Conservation (phyloP, 2,329 filamentous ascomycete genomes). For the Hypoxylon sp. region DNA sequence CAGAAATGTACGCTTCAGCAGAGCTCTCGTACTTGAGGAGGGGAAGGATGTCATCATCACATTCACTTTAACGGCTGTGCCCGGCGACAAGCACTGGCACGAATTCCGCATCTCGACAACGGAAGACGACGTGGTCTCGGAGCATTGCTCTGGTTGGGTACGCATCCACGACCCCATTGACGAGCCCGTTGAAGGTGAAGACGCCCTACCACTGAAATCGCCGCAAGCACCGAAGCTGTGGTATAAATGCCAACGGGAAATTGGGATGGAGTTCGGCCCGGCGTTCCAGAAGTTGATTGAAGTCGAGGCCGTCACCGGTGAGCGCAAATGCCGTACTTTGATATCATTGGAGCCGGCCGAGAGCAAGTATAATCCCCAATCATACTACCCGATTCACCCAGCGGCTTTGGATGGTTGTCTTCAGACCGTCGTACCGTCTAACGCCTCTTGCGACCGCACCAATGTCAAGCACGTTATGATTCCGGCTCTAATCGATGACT, state of each 20-base stretch:
- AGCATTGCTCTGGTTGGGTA: slow-evolving; percentile 47
- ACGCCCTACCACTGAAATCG: neutral
- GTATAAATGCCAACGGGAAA: slow-evolving; percentile 53
- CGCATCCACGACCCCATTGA: slow-evolving; percentile 41
- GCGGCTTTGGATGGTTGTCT: slow-evolving; percentile 46
- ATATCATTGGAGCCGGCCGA: slow-evolving; percentile 43
- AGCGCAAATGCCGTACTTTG: slow-evolving; percentile 26
- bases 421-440: slow-evolving; percentile 38
- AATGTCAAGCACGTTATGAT: slow-evolving; percentile 34
- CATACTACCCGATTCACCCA: slow-evolving; percentile 49
- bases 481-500: slow-evolving; percentile 28
- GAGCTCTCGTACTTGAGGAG: slow-evolving; percentile 47
- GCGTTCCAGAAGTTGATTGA: slow-evolving; percentile 43
- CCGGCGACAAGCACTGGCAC: slow-evolving; percentile 47
- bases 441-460: slow-evolving; percentile 34
- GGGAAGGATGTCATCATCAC: slow-evolving; percentile 17
- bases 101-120: slow-evolving; percentile 47
- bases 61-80: slow-evolving; percentile 20
- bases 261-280: slow-evolving; percentile 52
- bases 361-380: slow-evolving; percentile 44
- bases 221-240: slow-evolving; percentile 37
- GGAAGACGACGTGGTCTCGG: neutral
- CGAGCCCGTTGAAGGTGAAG: slow-evolving; percentile 4
- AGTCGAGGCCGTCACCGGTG: slow-evolving; percentile 42
- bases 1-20: slow-evolving; percentile 33